Base-by-base conservation (phyloP, 495 filamentous ascomycete species). In the Penicillium alfredii region DNA sequence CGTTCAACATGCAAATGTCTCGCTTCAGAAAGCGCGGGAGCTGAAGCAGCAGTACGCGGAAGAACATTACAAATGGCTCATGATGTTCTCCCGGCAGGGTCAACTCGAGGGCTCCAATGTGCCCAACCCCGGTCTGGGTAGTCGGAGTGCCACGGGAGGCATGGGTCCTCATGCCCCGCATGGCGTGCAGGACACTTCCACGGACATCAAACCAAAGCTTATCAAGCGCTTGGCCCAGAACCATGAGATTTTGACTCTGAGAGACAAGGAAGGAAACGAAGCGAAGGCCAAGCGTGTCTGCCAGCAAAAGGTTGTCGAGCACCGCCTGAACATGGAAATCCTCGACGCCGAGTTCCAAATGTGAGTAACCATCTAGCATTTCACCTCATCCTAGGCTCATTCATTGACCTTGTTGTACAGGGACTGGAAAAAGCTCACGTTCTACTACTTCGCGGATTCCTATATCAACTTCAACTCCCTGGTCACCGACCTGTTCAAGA, bases 381-480 rank as follows among this genome's bases (percentile, higher is more conserved):
- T 40, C 19, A 10, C 15, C 8, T 21, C 23, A 9, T 25, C 23
- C 11, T 4, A 8, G 11, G 23, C 23, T 25, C 8, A 25, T 25
- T 26, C 33, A 7, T 30, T 14, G 27, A 34, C 35, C 16, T 41
- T 6, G 7, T 22, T 32, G 4, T 15, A 30, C 48, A 98, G 92
- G 82, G 92, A 97, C 63, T 94, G 87, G 84, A 94, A 96, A 61
- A 98, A 98, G 53, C 67, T 98, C 35, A 98, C 93, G 0, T 96
- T 94, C 62, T 98, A 94, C 71, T 98, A 97, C 60, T 97, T 94
- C 48, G 92, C 92, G 36, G 89, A 96, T 52, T 79, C 86, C 0
- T 98, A 98, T 58, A 94, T 98, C 71, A 95, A 97, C 63, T 98
- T 98, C 71, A 98, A 97, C 60, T 84, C 86, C 0, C 75, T 98